Conservation (phyloP, 192 early-diverging fungal genomes). For the Lobosporangium transversale region DNA sequence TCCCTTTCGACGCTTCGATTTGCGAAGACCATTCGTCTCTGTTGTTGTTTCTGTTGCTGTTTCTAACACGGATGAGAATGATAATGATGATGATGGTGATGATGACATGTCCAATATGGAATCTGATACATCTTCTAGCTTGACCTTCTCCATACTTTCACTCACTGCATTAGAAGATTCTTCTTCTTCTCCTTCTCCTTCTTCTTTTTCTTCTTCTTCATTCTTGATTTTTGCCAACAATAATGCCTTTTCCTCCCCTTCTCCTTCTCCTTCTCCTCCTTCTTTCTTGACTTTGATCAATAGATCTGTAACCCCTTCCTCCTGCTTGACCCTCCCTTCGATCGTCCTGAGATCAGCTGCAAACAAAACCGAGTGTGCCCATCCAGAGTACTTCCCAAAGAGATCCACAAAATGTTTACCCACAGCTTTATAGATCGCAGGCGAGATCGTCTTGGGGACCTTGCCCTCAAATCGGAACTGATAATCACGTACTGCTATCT, state of each 20-base stretch:
- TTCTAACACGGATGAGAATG: too few relatives aligned
- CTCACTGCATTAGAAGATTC: background rate
- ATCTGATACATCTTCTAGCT: conserved; percentile 12
- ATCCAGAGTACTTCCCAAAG: conserved; percentile 86
- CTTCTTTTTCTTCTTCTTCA: background rate
- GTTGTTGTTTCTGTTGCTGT: too few relatives aligned
- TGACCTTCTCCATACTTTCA: conserved; percentile 3
- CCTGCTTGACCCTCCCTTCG: conserved; percentile 46
- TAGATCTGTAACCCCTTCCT: conserved; percentile 1
- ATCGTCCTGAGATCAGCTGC: conserved; percentile 57
- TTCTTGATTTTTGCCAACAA: too few relatives aligned
- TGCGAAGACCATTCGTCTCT: too few relatives aligned
- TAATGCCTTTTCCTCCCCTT: background rate
- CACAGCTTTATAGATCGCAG: conserved; percentile 74
- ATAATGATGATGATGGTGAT: too few relatives aligned
- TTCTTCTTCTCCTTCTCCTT: conserved; percentile 10
- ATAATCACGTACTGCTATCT: conserved; percentile 89
- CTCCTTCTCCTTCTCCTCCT: background rate
- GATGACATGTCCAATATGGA: background rate
- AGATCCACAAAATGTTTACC: conserved; percentile 74
- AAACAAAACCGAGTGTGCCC: conserved; percentile 76
- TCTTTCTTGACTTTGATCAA: conserved; percentile 11
- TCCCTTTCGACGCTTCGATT: conserved; percentile 20
- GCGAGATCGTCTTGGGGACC: conserved; percentile 69
- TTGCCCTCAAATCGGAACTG: conserved; percentile 59